These are phyloP conservation scores for Alternaria alternata DNA, from an alignment of 2,329 filamentous ascomycete species.

Conservation along the genomic window DNA sequence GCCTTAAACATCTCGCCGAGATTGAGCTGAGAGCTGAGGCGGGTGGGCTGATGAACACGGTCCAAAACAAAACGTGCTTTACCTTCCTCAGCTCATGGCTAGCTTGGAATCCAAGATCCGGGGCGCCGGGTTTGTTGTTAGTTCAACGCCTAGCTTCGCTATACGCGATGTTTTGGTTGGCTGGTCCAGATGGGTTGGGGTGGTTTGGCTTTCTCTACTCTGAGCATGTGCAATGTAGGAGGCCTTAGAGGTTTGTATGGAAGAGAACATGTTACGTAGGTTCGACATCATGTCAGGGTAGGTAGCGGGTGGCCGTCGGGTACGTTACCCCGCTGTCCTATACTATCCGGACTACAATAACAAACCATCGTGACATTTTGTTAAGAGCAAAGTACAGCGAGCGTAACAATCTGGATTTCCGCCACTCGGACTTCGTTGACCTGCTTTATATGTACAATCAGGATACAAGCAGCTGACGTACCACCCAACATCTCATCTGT, in stretches of 20 bases:
- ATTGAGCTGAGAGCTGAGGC: neutral
- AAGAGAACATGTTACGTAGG: neutral
- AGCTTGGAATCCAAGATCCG: neutral
- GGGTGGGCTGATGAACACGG: neutral
- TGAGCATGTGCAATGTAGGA: neutral
- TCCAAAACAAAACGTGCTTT: neutral
- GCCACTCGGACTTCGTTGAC: neutral
- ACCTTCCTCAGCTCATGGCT: constrained; percentile 1
- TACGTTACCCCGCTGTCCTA: neutral
- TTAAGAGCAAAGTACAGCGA: neutral
- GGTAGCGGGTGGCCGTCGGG: neutral
- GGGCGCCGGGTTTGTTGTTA: neutral
- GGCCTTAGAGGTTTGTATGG: neutral
- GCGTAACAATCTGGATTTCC: neutral
- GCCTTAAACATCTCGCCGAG: neutral
- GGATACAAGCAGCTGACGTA: neutral
- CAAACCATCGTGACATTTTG: neutral
- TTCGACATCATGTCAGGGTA: neutral
- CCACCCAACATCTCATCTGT: neutral
- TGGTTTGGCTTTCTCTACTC: neutral
- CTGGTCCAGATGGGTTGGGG: neutral
- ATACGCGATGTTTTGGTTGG: neutral
- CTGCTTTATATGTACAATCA: neutral
- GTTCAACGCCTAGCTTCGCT: neutral
- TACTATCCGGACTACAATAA: neutral